These are phyloP conservation scores for Infundibulicybe gibba DNA, from an alignment of 768 basidiomycete genomes.

Conservation along the genomic window DNA sequence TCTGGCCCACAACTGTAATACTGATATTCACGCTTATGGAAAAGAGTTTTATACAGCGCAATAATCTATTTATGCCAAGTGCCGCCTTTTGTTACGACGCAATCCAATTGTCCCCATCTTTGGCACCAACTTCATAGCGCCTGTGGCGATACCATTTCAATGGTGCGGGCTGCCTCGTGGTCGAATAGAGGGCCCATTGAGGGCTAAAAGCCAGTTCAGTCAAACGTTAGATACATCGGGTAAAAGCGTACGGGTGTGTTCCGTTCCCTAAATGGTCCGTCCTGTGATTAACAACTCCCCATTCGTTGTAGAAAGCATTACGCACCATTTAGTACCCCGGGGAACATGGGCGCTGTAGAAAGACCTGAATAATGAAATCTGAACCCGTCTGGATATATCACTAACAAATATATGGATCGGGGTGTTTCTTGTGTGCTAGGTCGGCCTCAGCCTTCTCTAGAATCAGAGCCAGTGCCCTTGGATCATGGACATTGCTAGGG, in stretches of 20 bases:
- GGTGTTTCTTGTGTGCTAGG: constrained; percentile 67
- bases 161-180: constrained; percentile 44
- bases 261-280: constrained; percentile 55
- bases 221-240: neutral
- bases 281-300: constrained; percentile 10
- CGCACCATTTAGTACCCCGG: constrained; percentile 97
- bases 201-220: constrained; percentile 38
- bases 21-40: too few relatives aligned
- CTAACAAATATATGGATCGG: constrained; percentile 93
- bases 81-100: too few relatives aligned
- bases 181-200: constrained; percentile 62
- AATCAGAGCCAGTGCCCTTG: constrained; percentile 74
- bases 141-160: constrained; percentile 11
- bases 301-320: constrained; percentile 13
- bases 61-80: too few relatives aligned
- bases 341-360: constrained; percentile 66
- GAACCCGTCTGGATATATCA: constrained; percentile 14
- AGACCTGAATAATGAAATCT: constrained; percentile 4
- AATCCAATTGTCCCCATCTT: too few relatives aligned
- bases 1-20: too few relatives aligned
- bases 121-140: too few relatives aligned
- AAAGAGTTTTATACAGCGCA: too few relatives aligned
- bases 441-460: constrained; percentile 77
- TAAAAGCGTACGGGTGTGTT: constrained; percentile 64
- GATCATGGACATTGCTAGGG: constrained; percentile 76